Percentiles rank a stretch among this genome's conserved stretches.
phyloP scores from a whole-genome alignment of 805 yeast species.

The Kluyveromyces aestuarii region DNA sequence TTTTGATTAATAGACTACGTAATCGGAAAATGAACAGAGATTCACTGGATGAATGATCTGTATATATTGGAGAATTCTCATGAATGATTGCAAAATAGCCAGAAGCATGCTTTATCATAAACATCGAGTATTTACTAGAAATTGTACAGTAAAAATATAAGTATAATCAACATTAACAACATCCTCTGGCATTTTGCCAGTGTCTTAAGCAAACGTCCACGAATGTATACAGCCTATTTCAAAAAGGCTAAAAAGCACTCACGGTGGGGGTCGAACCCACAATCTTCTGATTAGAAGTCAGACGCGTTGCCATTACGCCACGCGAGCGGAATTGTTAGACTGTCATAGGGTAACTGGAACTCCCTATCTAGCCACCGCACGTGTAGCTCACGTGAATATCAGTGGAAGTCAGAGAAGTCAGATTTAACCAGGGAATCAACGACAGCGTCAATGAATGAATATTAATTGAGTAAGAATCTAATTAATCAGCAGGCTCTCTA shows the following conservation, averaged over 20 bases:
- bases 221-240: too few relatives aligned
- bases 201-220: too few relatives aligned
- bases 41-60: background rate
- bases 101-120: background rate
- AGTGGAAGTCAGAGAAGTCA: too few relatives aligned
- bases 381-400: too few relatives aligned
- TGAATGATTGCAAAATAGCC: background rate
- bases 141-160: background rate
- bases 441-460: too few relatives aligned
- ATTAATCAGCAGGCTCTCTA: too few relatives aligned
- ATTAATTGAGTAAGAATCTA: too few relatives aligned
- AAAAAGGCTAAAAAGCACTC: constrained; percentile 35
- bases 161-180: too few relatives aligned
- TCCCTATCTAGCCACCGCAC: too few relatives aligned
- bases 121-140: background rate
- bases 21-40: background rate
- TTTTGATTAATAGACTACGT: background rate
- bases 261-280: constrained; percentile 49
- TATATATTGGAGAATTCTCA: background rate
- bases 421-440: too few relatives aligned
- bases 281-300: constrained; percentile 48
- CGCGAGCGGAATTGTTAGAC: constrained; percentile 28
- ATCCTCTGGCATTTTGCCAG: too few relatives aligned
- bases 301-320: constrained; percentile 51
- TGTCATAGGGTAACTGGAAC: too few relatives aligned